Conservation (phyloP, 306 rosid genomes). For the Chamaecrista fasciculata region DNA sequence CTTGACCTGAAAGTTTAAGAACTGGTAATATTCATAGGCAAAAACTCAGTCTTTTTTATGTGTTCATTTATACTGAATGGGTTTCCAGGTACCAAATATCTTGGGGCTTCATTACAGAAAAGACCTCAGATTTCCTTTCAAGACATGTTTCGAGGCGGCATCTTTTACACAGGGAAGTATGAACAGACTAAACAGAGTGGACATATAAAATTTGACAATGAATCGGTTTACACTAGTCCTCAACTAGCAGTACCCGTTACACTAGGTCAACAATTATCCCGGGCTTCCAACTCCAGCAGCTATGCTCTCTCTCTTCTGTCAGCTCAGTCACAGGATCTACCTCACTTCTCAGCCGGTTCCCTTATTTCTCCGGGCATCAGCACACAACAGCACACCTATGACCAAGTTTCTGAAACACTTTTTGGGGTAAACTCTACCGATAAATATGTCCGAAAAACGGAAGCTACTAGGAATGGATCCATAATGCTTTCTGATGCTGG, state of each 20-base stretch:
- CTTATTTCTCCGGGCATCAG: conserved; percentile 27
- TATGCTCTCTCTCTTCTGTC: conserved; percentile 98
- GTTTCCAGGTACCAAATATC: conserved; percentile 44
- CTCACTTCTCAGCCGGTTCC: conserved; percentile 34
- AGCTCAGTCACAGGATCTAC: conserved; percentile 54
- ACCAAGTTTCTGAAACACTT: conserved; percentile 37
- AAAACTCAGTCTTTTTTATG: neutral
- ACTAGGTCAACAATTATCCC: conserved; percentile 45
- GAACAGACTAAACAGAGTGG: conserved; percentile 43
- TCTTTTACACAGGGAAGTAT: conserved; percentile 44
- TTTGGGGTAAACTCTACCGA: conserved; percentile 30
- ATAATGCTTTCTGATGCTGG: conserved; percentile 29
- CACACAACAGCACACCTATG: conserved; percentile 12
- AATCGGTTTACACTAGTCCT: conserved; percentile 40
- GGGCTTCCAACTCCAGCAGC: conserved; percentile 24
- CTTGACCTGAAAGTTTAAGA: neutral
- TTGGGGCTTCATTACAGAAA: conserved; percentile 45
- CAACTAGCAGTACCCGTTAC: conserved; percentile 37
- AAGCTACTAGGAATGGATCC: conserved; percentile 37
- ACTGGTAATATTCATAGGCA: neutral
- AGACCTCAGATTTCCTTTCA: conserved; percentile 51
- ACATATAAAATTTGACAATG: conserved; percentile 50
- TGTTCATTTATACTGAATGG: conserved; percentile 22
- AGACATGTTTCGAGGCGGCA: conserved; percentile 47
- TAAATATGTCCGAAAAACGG: conserved; percentile 34